Evolutionary conservation across 1,284 basidiomycete species (phyloP), one percentile per base, ranked within the genome.

Genomic region (Microstroma glucosiphilum): DNA sequence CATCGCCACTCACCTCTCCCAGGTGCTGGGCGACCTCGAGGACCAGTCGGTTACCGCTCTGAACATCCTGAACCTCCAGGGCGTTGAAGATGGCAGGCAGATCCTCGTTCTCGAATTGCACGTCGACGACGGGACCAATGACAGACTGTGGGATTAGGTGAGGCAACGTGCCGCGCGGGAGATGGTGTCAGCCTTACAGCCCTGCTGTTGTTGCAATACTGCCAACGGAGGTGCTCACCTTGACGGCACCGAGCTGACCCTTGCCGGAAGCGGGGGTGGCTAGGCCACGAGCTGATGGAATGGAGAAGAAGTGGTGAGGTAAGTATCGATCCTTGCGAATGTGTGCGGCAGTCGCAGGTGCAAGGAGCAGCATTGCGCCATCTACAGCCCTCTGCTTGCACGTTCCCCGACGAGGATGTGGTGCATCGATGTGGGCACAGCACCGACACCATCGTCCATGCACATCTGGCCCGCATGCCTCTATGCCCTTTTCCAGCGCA

Each of bases 21-120:
- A 98, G 85, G 82, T 98, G 94, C 74, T 92, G 91, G 66, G 94
- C 91, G 55, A 80, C 80, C 69, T 80, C 80, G 60, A 80, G 76
- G 56, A 80, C 80, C 65, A 80, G 72, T 63, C 79, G 78, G n/a
- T 61, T 56, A 80, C 91, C 91, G 79, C 91, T 90, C 72, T 81
- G 79, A 85, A 92, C 92, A 81, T 89, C 88, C 82, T 92, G 89
- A 66, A 98, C 92, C 83, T 97, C 93, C 72, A 97, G 89, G 71
- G 94, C 94, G 82, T 97, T 97, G 79, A 97, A 87, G 82, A 98
- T 97, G 70, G 92, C 88, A 64, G 94, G 94, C 57, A 97, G 89
- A 82, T 88, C 84, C 71, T 81, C 81, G 55, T 72, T 61, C 63
- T 78, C 77, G 69, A 82, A 82, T 62, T 96, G 91, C 72, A 96